phyloP scores from a whole-genome alignment of 2,329 filamentous ascomycete genomes.

The Bimuria novae-zelandiae region DNA sequence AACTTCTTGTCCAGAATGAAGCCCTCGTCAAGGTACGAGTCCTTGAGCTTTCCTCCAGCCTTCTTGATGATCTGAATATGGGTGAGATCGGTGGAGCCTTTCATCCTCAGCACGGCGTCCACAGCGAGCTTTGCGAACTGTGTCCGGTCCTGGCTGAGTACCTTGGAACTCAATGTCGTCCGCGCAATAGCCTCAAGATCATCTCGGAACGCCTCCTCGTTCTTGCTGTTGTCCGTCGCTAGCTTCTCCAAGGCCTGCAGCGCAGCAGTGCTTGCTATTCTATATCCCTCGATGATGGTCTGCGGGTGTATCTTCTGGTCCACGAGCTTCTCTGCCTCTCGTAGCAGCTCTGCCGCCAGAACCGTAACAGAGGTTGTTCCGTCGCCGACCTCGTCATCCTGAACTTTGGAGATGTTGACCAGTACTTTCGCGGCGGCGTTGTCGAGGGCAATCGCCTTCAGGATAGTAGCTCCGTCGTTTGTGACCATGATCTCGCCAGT shows the following conservation, averaged over 20 bases:
- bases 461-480: slow-evolving; percentile 96
- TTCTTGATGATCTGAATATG: slow-evolving; percentile 99
- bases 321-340: slow-evolving; percentile 95
- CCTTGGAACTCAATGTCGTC: slow-evolving; percentile 96
- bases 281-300: slow-evolving; percentile 98
- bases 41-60: slow-evolving; percentile 93
- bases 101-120: slow-evolving; percentile 87
- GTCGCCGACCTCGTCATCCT: slow-evolving; percentile 98
- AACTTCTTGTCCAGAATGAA: slow-evolving; percentile 99
- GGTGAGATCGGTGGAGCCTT: slow-evolving; percentile 88
- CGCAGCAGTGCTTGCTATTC: slow-evolving; percentile 92
- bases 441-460: slow-evolving; percentile 97
- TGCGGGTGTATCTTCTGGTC: slow-evolving; percentile 99
- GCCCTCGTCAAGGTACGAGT: slow-evolving; percentile 96
- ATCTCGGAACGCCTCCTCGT: slow-evolving; percentile 81
- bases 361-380: slow-evolving; percentile 98
- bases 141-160: slow-evolving; percentile 88
- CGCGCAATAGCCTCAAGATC: slow-evolving; percentile 89
- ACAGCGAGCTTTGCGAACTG: slow-evolving; percentile 90
- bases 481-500: slow-evolving; percentile 98
- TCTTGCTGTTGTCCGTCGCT: slow-evolving; percentile 87
- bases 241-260: slow-evolving; percentile 80
- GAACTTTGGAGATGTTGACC: slow-evolving; percentile 99
- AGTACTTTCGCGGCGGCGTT: slow-evolving; percentile 98
- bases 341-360: slow-evolving; percentile 88